A percentile compares a stretch with the other conserved stretches of the same genome.
These are phyloP conservation scores for Apiospora aurea DNA, from an alignment of 2,329 filamentous ascomycete species.

Conservation along the genomic window DNA sequence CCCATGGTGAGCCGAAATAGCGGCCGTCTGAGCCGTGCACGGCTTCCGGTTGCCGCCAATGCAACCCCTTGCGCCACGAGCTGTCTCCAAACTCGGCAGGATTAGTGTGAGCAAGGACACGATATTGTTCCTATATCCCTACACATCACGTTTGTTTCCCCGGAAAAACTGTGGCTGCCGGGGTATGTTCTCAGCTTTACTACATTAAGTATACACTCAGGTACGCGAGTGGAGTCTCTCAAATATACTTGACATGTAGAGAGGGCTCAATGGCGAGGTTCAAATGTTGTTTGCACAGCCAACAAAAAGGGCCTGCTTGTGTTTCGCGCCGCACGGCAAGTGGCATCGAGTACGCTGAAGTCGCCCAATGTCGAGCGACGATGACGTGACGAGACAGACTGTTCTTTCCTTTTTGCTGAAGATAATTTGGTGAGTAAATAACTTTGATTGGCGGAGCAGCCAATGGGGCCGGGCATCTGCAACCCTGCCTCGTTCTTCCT, in stretches of 20 bases:
- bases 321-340: not conserved
- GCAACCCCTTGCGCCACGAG: not conserved
- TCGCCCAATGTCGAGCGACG: not conserved
- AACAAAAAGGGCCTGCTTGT: not conserved
- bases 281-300: not conserved
- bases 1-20: constrained; percentile 4
- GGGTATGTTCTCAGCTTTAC: not conserved
- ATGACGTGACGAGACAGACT: not conserved
- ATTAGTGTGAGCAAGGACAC: not conserved
- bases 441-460: not conserved
- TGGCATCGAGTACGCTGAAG: not conserved
- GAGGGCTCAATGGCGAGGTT: not conserved
- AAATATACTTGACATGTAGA: not conserved
- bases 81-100: not conserved
- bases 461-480: not conserved
- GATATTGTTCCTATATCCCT: not conserved
- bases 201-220: not conserved
- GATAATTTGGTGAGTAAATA: not conserved
- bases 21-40: constrained; percentile 2
- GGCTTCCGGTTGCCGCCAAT: not conserved
- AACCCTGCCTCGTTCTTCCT: constrained; percentile 2
- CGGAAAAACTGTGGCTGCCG: not conserved
- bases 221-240: not conserved
- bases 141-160: not conserved
- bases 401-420: not conserved